Evolutionary conservation across 75 land plant species (phyloP), one percentile per base, ranked within the genome.

Genomic region (Pinus tabuliformis): DNA sequence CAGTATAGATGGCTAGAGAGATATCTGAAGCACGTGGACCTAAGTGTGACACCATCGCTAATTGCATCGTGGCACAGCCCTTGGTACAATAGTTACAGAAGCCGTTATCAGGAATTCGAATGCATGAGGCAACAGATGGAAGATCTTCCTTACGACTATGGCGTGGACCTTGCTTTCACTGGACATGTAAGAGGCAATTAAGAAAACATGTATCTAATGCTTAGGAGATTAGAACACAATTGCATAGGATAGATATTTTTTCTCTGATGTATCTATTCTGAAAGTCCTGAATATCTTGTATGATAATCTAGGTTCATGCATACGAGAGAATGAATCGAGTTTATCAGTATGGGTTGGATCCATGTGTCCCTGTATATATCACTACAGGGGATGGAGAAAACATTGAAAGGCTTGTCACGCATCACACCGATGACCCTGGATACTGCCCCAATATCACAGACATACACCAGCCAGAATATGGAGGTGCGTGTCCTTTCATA

Each of bases 301-400:
- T 42, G 49, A 5, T 30, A 59, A 20, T 24, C 16, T 85, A 96
- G 99, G 97, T 96, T 3, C 99, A 96, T 86, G 97, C 99, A 20
- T 96, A 96, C 76, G 99, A 96, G 80, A 70, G 99, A 49, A 85
- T 84, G 84, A 96, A 96, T 57, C 76, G 94, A 73, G 93, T 96
- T 13, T 94, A 86, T 74, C 89, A 94, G 80, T 96, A 96, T 71
- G 80, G 77, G n/a, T 73, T 93, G 71, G 89, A 96, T 71, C 79
- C 88, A 45, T 94, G 99, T 84, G 99, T 89, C 5, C 99, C 99
- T 17, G 86, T 96, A 28, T 92, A 91, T 84, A 90, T 96, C 58
- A 91, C 92, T 59, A 84, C 93, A 37, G 99, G 99, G 70, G 99
- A 96, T 85, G 99, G 99, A 59, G 99, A 97, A 21, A 96, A 96